These are phyloP conservation scores for Botrytis pseudocinerea DNA, from an alignment of 2,329 filamentous ascomycete genomes.

Conservation along the genomic window DNA sequence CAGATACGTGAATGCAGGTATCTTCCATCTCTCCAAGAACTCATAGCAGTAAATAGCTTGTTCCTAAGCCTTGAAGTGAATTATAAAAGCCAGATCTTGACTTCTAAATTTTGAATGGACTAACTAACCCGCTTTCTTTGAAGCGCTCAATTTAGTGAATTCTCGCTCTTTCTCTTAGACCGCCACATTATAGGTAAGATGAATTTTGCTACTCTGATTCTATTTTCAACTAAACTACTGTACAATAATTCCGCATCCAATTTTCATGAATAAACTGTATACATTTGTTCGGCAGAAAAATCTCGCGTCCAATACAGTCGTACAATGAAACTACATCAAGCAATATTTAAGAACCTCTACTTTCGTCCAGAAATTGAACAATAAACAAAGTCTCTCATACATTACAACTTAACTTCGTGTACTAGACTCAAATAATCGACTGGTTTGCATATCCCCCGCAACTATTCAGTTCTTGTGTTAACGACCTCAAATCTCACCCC, in stretches of 20 bases:
- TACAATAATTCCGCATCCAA: not conserved
- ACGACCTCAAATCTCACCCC: rapidly evolving
- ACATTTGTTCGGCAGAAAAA: not conserved
- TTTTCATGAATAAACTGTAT: not conserved
- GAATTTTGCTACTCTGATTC: too few species aligned
- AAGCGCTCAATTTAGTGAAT: not conserved
- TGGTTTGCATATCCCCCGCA: not conserved
- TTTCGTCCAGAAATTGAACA: not conserved
- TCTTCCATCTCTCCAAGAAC: not conserved
- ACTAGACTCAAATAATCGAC: not conserved
- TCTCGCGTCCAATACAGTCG: not conserved
- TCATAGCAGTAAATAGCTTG: not conserved
- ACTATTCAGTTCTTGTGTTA: too few species aligned
- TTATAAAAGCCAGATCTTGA: not conserved
- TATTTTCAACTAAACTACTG: not conserved
- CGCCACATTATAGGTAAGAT: not conserved
- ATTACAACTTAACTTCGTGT: not conserved
- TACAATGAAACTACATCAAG: too few species aligned
- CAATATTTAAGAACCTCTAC: not conserved
- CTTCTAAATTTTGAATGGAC: not conserved
- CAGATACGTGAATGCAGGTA: not conserved
- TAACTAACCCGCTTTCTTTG: not conserved
- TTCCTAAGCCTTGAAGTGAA: not conserved
- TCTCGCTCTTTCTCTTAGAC: not conserved
- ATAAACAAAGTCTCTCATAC: not conserved